A percentile compares a stretch with the other conserved stretches of the same genome.
These are phyloP conservation scores for Heritiera fomes DNA, from an alignment of 345 rosid species.

Conservation along the genomic window DNA sequence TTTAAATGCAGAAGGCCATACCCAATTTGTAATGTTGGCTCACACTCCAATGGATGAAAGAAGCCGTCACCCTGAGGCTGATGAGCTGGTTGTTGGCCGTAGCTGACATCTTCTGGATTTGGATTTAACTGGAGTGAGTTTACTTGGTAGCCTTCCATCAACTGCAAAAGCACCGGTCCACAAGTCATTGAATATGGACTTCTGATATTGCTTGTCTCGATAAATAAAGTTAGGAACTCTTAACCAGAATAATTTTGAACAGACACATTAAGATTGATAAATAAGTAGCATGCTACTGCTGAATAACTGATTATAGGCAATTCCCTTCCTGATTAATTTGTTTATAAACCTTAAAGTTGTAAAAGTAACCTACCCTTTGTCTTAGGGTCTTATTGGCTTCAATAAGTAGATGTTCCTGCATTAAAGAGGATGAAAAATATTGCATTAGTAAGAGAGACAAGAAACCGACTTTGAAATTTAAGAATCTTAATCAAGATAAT, in stretches of 20 bases:
- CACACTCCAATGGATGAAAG: slow-evolving; percentile 83
- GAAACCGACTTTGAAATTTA: not conserved
- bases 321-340: not conserved
- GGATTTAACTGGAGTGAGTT: slow-evolving; percentile 63
- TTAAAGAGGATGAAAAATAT: not conserved
- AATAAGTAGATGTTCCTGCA: slow-evolving; percentile 71
- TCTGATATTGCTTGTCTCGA: not conserved
- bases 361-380: slow-evolving; percentile 63
- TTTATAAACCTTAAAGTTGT: not conserved
- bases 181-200: not conserved
- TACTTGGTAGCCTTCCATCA: slow-evolving; percentile 88
- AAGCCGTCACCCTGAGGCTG: slow-evolving; percentile 57
- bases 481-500: not conserved
- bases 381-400: slow-evolving; percentile 78
- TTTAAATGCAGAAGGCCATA: slow-evolving; percentile 27
- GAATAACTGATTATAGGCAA: not conserved
- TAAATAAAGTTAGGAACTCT: not conserved
- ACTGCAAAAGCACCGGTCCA: slow-evolving; percentile 38
- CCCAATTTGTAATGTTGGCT: slow-evolving; percentile 93
- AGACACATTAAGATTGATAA: not conserved
- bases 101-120: slow-evolving; percentile 63
- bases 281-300: not conserved
- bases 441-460: not conserved
- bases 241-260: not conserved
- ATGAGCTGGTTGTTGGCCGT: slow-evolving; percentile 52